phyloP scores from a whole-genome alignment of 2,329 filamentous ascomycete species.

The Verticillium nubilum region DNA sequence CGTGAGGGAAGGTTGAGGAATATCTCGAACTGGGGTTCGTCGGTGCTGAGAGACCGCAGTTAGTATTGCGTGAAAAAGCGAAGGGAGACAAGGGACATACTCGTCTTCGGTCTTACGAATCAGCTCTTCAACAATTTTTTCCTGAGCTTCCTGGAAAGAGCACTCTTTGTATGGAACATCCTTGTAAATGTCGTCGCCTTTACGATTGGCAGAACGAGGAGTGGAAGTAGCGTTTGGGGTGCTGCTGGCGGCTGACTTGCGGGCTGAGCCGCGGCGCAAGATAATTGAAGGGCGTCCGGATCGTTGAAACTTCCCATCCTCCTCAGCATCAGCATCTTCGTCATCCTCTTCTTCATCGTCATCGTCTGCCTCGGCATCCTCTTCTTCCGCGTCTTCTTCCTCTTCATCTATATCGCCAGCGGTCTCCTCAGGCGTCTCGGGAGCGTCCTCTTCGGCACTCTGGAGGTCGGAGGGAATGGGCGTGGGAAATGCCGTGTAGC shows the following conservation, averaged over 20 bases:
- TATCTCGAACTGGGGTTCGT: slow-evolving; percentile 55
- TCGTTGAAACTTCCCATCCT: slow-evolving; percentile 17
- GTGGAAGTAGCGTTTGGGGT: slow-evolving; percentile 21
- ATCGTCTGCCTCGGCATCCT: slow-evolving; percentile 20
- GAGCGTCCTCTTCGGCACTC: not conserved
- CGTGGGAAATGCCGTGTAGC: slow-evolving; percentile 67
- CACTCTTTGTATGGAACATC: slow-evolving; percentile 63
- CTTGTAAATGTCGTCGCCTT: slow-evolving; percentile 40
- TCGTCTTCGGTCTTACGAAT: slow-evolving; percentile 56
- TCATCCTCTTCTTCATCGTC: slow-evolving; percentile 20
- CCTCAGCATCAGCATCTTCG: slow-evolving; percentile 20
- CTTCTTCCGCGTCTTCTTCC: slow-evolving; percentile 13
- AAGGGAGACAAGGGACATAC: slow-evolving; percentile 35
- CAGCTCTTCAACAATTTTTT: slow-evolving; percentile 74
- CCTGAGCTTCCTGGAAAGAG: slow-evolving; percentile 78
- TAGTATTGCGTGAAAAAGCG: slow-evolving; percentile 1
- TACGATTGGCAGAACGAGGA: slow-evolving; percentile 39
- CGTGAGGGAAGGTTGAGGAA: slow-evolving; percentile 76
- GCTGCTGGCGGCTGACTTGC: slow-evolving; percentile 14
- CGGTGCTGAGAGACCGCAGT: slow-evolving; percentile 16
- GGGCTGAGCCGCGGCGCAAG: slow-evolving; percentile 23
- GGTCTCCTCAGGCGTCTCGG: slow-evolving; percentile 5
- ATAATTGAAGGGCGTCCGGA: slow-evolving; percentile 28
- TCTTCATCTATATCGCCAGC: slow-evolving; percentile 1
- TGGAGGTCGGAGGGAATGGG: slow-evolving; percentile 56